Evolutionary conservation across 352 stramenopile genomes (phyloP), one percentile per base, ranked within the genome.

Genomic region (Phytopythium litorale): DNA sequence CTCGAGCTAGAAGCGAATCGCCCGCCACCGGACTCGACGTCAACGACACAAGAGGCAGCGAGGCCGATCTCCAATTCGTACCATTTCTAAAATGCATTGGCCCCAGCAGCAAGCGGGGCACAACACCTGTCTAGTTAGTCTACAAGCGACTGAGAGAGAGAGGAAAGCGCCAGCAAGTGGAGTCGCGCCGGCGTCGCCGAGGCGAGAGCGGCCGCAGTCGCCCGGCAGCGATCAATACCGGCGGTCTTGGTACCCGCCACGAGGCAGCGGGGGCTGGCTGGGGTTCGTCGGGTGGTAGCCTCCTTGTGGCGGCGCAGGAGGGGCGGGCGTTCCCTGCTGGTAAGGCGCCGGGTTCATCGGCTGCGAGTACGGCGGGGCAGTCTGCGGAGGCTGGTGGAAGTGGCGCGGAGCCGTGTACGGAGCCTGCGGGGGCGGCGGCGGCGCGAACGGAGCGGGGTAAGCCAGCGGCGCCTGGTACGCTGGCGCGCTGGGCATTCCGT

Each of bases 221-320:
- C n/a, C n/a, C 18, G 28, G 38, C 21, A 2, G 25, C 7, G 37
- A 65, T 57, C 66, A 67, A 61, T 72, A 69, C 46, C 63, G 70
- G 42, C 56, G 57, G 35, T 73, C 64, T 33, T 81, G 67, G 52
- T 75, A 80, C 37, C 70, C 56, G 28, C 70, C 70, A 51, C 63
- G 65, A 58, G 73, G 73, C 7, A 79, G 71, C 33, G 77, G 66
- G 4, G 64, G 72, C 53, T 71, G 70, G 19, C 65, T 63, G 16
- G 49, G 42, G 33, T 73, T 72, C 33, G 56, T 35, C 54, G 62
- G 56, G 43, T 74, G 52, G 43, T 72, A 74, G 21, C 56, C 70
- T 40, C 37, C 60, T 53, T 51, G 58, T 0, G 57, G 48, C 18
- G 65, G 68, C 8, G 43, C 60, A 16, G 33, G 35, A 46, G 53